phyloP scores from a whole-genome alignment of 768 basidiomycete genomes.

The Leccinum arenicola region DNA sequence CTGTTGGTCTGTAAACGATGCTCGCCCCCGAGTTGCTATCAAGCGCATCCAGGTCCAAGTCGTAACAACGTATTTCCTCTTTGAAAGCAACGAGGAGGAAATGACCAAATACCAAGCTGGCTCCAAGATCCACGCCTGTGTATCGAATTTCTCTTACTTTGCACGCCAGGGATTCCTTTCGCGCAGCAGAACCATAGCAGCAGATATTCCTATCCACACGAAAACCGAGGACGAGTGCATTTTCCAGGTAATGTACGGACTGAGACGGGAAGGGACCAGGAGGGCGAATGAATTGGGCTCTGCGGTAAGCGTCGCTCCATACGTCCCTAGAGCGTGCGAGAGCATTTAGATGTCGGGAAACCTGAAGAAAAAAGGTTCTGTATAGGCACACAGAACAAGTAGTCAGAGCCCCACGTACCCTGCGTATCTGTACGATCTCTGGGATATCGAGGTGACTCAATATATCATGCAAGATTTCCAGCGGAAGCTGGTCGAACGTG shows the following conservation, averaged over 20 bases:
- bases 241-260: slow-evolving; percentile 14
- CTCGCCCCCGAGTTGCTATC: slow-evolving; percentile 1
- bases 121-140: not conserved
- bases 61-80: slow-evolving; percentile 16
- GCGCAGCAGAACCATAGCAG: not conserved
- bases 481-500: slow-evolving; percentile 12
- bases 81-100: slow-evolving; percentile 15
- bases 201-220: slow-evolving; percentile 11
- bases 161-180: not conserved
- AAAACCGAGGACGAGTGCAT: slow-evolving; percentile 8
- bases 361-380: slow-evolving; percentile 1
- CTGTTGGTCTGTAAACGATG: slow-evolving; percentile 9
- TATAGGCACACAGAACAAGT: not conserved
- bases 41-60: slow-evolving; percentile 1
- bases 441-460: slow-evolving; percentile 15
- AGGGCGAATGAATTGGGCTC: slow-evolving; percentile 9
- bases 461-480: slow-evolving; percentile 11
- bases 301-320: slow-evolving; percentile 19
- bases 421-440: slow-evolving; percentile 18
- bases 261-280: slow-evolving; percentile 19
- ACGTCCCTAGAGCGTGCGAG: slow-evolving; percentile 8
- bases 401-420: slow-evolving; percentile 2
- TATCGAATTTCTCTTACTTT: slow-evolving; percentile 8
- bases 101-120: slow-evolving; percentile 14
- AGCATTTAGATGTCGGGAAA: slow-evolving; percentile 9